Evolutionary conservation across 2,329 filamentous ascomycete species (phyloP).

Genomic region (Penicillium paneum): DNA sequence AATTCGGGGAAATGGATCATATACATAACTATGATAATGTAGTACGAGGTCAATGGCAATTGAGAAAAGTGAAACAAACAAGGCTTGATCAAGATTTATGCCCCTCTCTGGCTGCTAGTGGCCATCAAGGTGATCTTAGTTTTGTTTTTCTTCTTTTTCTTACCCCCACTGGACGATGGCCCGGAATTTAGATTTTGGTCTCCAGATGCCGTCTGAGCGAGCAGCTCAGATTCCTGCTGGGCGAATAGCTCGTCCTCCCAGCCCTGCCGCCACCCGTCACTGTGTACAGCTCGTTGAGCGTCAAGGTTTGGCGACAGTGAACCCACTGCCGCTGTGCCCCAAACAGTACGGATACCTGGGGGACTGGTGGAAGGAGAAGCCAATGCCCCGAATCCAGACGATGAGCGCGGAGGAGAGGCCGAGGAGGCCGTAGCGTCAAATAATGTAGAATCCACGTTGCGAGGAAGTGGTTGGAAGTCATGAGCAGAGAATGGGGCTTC

Average conservation of each 20-base stretch:
- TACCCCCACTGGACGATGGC: constrained; percentile 36
- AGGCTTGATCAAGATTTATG: constrained; percentile 34
- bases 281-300: constrained; percentile 40
- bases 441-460: constrained; percentile 29
- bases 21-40: not conserved
- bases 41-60: not conserved
- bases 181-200: constrained; percentile 13
- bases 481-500: constrained; percentile 54
- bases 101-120: constrained; percentile 59
- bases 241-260: constrained; percentile 74
- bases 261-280: constrained; percentile 84
- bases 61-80: not conserved
- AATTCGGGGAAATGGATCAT: not conserved
- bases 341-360: constrained; percentile 73
- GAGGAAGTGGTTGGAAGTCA: constrained; percentile 64
- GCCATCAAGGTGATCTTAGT: constrained; percentile 69
- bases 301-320: constrained; percentile 56
- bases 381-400: constrained; percentile 51
- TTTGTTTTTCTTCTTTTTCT: constrained; percentile 64
- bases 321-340: constrained; percentile 75
- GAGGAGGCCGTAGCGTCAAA: constrained; percentile 35
- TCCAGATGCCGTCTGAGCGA: constrained; percentile 48
- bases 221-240: constrained; percentile 53
- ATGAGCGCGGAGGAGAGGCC: constrained; percentile 42
- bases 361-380: constrained; percentile 80